Conservation (phyloP, 2,329 filamentous ascomycete species). For the Claviceps quebecensis region DNA sequence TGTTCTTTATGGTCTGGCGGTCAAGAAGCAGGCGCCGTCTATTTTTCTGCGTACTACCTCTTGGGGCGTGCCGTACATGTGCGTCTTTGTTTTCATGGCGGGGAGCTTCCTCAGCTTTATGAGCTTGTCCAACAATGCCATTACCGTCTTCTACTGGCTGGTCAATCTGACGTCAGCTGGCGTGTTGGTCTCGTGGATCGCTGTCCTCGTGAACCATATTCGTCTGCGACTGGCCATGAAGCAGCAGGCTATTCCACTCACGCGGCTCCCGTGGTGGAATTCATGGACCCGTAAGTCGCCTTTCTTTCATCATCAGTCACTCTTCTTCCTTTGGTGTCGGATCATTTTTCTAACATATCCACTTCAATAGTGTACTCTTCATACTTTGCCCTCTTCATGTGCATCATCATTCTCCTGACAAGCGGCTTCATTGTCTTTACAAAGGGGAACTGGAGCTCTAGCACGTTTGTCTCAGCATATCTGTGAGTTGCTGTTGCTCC, state of each 20-base stretch:
- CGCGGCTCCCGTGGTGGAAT: conserved; percentile 47
- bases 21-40: conserved; percentile 49
- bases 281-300: conserved; percentile 40
- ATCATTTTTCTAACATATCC: conserved; percentile 1
- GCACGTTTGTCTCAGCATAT: conserved; percentile 47
- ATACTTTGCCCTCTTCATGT: conserved; percentile 43
- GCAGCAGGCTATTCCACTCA: conserved; percentile 36
- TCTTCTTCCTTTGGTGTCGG: neutral
- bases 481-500: conserved; percentile 29
- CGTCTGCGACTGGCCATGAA: conserved; percentile 39
- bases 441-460: conserved; percentile 41
- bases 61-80: conserved; percentile 47
- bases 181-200: conserved; percentile 49
- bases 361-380: conserved; percentile 40
- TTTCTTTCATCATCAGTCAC: neutral
- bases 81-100: conserved; percentile 35
- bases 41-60: conserved; percentile 47
- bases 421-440: conserved; percentile 53
- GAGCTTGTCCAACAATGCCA: conserved; percentile 39
- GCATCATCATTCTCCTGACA: conserved; percentile 52
- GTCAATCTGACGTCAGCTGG: conserved; percentile 47
- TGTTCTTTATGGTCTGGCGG: conserved; percentile 53
- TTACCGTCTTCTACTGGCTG: conserved; percentile 54
- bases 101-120: conserved; percentile 47
- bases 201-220: conserved; percentile 46